Conservation (phyloP, 2,329 filamentous ascomycete genomes). For the Trichoderma oligosporum region DNA sequence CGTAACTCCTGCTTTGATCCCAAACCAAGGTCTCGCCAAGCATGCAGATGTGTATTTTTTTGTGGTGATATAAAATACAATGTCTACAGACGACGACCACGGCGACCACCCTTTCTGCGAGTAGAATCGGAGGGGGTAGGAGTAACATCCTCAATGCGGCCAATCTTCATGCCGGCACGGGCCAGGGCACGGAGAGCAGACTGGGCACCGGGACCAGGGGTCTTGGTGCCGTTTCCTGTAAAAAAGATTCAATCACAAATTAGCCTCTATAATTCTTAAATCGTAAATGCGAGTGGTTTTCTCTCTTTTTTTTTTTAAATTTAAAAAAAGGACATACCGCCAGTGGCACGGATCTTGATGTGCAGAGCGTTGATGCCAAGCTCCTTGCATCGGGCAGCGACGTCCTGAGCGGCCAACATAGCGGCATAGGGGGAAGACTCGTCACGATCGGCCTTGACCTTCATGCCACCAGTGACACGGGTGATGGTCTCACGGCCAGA, state of each 20-base stretch:
- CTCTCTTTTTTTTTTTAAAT: neutral
- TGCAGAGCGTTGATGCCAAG: constrained; percentile 84
- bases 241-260: constrained; percentile 19
- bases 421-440: constrained; percentile 99
- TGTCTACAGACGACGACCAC: constrained; percentile 98
- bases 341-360: constrained; percentile 99
- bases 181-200: constrained; percentile 97
- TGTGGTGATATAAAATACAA: constrained; percentile 13
- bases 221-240: constrained; percentile 97
- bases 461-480: constrained; percentile 99
- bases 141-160: constrained; percentile 98
- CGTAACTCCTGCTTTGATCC: constrained; percentile 35
- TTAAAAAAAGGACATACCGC: constrained; percentile 62
- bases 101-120: constrained; percentile 99
- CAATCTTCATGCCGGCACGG: constrained; percentile 99
- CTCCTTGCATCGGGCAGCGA: constrained; percentile 78
- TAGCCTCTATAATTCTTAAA: neutral
- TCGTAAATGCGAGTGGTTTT: too few relatives aligned
- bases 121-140: constrained; percentile 99
- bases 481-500: constrained; percentile 99
- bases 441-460: constrained; percentile 99
- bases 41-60: constrained; percentile 9
- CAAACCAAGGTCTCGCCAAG: constrained; percentile 27
- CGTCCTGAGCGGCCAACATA: constrained; percentile 99
- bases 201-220: constrained; percentile 97